These are phyloP conservation scores for Glaciozyma martinii DNA, from an alignment of 768 basidiomycete genomes.

Conservation along the genomic window DNA sequence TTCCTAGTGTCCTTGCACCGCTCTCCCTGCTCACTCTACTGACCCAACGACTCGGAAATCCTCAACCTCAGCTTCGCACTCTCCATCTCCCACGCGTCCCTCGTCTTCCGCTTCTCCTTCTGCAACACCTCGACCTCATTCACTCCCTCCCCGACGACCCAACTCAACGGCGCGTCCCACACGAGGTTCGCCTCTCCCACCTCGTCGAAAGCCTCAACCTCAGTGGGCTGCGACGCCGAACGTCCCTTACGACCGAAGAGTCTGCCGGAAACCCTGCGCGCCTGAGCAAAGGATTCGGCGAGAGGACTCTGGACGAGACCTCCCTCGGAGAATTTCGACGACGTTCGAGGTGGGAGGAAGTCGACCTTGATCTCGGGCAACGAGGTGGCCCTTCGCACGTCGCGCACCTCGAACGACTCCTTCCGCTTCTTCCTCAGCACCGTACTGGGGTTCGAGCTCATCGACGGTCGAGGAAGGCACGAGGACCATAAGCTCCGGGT, in stretches of 20 bases:
- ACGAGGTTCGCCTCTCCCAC: background rate
- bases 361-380: background rate
- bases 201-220: background rate
- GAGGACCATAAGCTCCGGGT: background rate
- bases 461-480: background rate
- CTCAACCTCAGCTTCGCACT: slow-evolving; percentile 2
- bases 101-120: slow-evolving; percentile 1
- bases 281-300: background rate
- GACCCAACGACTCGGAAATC: background rate
- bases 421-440: no score
- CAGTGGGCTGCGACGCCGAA: background rate
- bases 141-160: background rate
- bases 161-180: background rate
- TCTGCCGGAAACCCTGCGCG: background rate
- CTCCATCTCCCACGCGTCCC: background rate
- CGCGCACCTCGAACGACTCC: no score
- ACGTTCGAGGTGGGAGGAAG: background rate
- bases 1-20: background rate
- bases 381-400: background rate
- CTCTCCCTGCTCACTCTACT: background rate
- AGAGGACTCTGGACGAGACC: background rate
- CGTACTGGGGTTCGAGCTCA: background rate
- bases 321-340: no score
- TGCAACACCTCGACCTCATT: background rate
- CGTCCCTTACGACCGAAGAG: background rate